phyloP scores from a whole-genome alignment of 2,329 filamentous ascomycete genomes.

The Anisogramma anomala region DNA sequence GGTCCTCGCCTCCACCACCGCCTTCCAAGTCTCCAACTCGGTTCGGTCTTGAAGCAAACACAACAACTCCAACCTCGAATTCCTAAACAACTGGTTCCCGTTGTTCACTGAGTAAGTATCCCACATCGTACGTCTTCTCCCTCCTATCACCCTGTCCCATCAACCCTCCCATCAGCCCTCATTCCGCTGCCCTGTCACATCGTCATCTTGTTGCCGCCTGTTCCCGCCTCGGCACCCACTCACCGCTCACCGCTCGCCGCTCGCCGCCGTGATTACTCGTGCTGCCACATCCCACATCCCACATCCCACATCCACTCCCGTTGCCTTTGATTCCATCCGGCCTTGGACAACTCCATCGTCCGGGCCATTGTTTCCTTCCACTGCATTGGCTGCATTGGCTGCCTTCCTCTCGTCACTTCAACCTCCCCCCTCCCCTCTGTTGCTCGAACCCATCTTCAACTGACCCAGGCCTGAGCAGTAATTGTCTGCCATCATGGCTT shows the following conservation, averaged over 20 bases:
- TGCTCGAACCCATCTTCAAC: background rate
- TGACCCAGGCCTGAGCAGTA: background rate
- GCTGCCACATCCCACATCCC: background rate
- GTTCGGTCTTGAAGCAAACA: conserved; percentile 8
- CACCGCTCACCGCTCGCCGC: conserved; percentile 3
- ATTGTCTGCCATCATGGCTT: conserved; percentile 24
- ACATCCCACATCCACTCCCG: background rate
- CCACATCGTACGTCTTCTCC: too few species aligned
- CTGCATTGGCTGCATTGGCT: background rate
- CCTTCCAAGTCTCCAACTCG: conserved; percentile 14
- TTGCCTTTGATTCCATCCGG: background rate
- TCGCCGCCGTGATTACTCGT: conserved; percentile 3
- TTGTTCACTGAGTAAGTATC: too few species aligned
- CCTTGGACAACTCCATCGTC: too few species aligned
- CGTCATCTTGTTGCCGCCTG: too few species aligned
- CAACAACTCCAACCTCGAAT: background rate
- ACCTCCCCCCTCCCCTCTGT: background rate
- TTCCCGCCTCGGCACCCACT: background rate
- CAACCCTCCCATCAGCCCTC: too few species aligned
- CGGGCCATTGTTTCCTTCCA: too few species aligned
- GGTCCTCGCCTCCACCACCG: background rate
- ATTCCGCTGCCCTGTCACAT: background rate
- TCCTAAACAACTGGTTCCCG: background rate
- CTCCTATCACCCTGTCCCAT: too few species aligned
- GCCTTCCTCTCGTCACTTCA: background rate